Evolutionary conservation across 1,284 basidiomycete species (phyloP), one percentile per base, ranked within the genome.

Genomic region (Malassezia japonica): DNA sequence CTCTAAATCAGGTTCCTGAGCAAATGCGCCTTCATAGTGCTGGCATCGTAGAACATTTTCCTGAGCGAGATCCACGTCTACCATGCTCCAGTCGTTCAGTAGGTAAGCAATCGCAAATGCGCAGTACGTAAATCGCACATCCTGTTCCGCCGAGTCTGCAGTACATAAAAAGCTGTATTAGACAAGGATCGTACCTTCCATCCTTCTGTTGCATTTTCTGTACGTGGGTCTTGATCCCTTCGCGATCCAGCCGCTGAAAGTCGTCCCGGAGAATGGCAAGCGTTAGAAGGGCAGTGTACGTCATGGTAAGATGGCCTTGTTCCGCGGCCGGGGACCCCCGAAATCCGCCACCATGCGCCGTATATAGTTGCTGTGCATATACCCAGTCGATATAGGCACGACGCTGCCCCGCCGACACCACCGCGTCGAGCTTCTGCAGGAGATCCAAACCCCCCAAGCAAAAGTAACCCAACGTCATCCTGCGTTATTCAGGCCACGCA

Each of bases 1-100:
- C 75, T 98, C 92, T 34, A 83, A 80, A 28, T 78, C 79, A 0
- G 87, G 83, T 1, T 80, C 78, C 66, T 90, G 86, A 0, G 85
- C 87, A 65, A 87, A 96, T 0, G 87, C 90, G 20, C 90, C 90
- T 77, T 96, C 91, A 69, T 88, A 88, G 9, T 83, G 84, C 87
- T 50, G 48, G 50, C 67, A 62, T 0, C 31, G 39, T 6, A 47
- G 24, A 27, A 92, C 78, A 63, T 84, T 92, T 2, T 59, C 63
- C 8, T 84, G 61, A 0, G 86, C 83, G 12, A 71, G 74, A 6
- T 78, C 74, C 1, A 83, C 70, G 65, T 87, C 78, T 29, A 91
- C 76, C n/a, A 80, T 80, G 1, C 79, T 80, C 83, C 85, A 87
- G 64, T 87, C 83, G 52, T 82, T 74, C 13, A 91, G 75, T 78